Base-by-base conservation (phyloP, 2,329 filamentous ascomycete species). In the Graphilbum fragrans region DNA sequence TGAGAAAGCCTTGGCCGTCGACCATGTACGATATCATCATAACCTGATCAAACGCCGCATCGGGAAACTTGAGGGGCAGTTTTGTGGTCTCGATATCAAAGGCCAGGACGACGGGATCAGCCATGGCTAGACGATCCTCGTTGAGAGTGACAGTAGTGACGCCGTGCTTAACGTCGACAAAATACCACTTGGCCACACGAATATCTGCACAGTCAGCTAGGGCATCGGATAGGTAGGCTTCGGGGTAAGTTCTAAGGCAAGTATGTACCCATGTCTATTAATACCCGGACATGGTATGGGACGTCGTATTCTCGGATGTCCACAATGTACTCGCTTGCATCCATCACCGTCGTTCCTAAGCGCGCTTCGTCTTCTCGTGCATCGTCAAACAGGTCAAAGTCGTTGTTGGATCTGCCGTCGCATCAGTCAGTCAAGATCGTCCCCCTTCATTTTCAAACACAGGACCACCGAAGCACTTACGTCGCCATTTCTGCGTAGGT, bases 21-120 rank as follows among this genome's bases (percentile, higher is more conserved):
- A 98, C 96, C 93, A 98, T 98, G 67, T 98, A 98, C 25, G 93
- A 98, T 59, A 98, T 90, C 92, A 98, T 98, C 88, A 98, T 98
- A 56, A 98, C 82, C 58, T 94, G 90, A 63, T 98, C 92, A 48
- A 94, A 81, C 4, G 87, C 75, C 2, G 92, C 81, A 57, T 98
- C 93, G 21, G 92, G 93, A 52, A 98, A 98, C 60, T 98, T 98
- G 41, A 98, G 69, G 2, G 93, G 92, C 16, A 92, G 69, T 57
- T 98, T 98, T 5, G 86, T 90, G 3, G 92, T 98, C 63, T 98
- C 92, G 55, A 98, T 98, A 77, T 98, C 92, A 63, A 81, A 98
- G n/a, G 92, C 92, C 73, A 98, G 82, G 18, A 98, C 85, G n/a
- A 96, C 85, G 1, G 92, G 92, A 55, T 98, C 92, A 19, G 93